These are phyloP conservation scores for Tarenaya hassleriana DNA, from an alignment of 345 rosid genomes.

Conservation along the genomic window DNA sequence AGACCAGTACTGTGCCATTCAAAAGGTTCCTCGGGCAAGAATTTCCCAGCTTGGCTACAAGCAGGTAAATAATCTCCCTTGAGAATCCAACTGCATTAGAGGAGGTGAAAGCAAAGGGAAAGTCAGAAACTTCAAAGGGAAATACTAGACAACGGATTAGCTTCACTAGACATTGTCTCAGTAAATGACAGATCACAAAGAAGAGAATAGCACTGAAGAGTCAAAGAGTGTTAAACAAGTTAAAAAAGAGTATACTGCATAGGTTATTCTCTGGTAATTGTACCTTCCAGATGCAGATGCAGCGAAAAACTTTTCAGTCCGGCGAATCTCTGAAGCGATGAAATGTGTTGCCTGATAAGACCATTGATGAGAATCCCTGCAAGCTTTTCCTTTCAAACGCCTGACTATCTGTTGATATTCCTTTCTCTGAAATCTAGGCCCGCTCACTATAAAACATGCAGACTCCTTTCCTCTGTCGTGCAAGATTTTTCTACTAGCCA, in stretches of 20 bases:
- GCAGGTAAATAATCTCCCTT: conserved; percentile 71
- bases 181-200: not conserved
- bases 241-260: not conserved
- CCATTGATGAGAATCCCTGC: conserved; percentile 94
- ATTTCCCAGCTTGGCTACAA: conserved; percentile 62
- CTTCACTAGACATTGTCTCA: not conserved
- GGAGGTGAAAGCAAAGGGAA: conserved; percentile 11
- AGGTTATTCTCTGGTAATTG: not conserved
- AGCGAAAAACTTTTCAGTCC: conserved; percentile 81
- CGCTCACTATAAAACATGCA: conserved; percentile 58
- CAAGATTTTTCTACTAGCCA: conserved; percentile 14
- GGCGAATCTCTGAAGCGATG: conserved; percentile 60
- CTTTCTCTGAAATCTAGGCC: conserved; percentile 61
- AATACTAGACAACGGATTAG: too few relatives aligned
- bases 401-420: conserved; percentile 62
- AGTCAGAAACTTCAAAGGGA: not conserved
- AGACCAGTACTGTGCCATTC: conserved; percentile 77
- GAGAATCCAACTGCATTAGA: conserved; percentile 81
- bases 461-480: conserved; percentile 35
- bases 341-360: conserved; percentile 95
- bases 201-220: not conserved
- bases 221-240: conserved; percentile 6
- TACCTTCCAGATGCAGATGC: conserved; percentile 61
- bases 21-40: conserved; percentile 71
- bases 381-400: conserved; percentile 61